Evolutionary conservation across 805 yeast genomes (phyloP), one percentile per base, ranked within the genome.

Genomic region (Zygoascus tannicola): DNA sequence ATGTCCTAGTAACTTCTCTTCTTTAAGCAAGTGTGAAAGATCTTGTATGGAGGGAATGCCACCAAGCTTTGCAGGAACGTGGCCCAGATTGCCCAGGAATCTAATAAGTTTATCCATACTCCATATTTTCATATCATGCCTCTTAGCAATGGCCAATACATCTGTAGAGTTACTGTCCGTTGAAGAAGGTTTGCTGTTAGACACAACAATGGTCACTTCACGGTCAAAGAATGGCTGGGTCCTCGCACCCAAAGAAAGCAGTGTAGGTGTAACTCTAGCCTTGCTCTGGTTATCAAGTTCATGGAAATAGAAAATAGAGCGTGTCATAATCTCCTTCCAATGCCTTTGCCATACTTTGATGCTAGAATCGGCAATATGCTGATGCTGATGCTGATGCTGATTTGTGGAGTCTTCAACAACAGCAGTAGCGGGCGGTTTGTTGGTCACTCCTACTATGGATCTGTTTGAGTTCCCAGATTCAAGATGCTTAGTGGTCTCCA

Each of bases 1-100:
- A 0, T 95, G 83, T 10, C 96, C 97, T 59, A 76, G 79, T 12
- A 85, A 64, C 56, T 85, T 85, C 58, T 92, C 98, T 56, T 85
- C 87, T 50, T 80, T 78, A 54, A 90, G 71, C 50, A 90, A 68
- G 40, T 80, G 75, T 2, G 81, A 73, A 38, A 81, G 63, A 8
- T 36, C 30, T 16, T 26, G 32, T 32, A 20, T 37, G 4, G 32
- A 21, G 16, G 43, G 44, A 19, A 28, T 36, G 15, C 30, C 14
- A n/a, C 43, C n/a, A 15, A 38, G 20, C 32, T 41, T 42, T 14
- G 33, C 5, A 5, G 49, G 47, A 21, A 26, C 32, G 33, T 36
- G 32, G 33, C 54, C 53, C 35, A 55, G 37, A 59, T 84, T 76
- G 48, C 71, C 74, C 60, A 87, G 70, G 56, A 88, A 88, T 41